Conservation (phyloP, 2,329 filamentous ascomycete species). For the Aphanocladium album region DNA sequence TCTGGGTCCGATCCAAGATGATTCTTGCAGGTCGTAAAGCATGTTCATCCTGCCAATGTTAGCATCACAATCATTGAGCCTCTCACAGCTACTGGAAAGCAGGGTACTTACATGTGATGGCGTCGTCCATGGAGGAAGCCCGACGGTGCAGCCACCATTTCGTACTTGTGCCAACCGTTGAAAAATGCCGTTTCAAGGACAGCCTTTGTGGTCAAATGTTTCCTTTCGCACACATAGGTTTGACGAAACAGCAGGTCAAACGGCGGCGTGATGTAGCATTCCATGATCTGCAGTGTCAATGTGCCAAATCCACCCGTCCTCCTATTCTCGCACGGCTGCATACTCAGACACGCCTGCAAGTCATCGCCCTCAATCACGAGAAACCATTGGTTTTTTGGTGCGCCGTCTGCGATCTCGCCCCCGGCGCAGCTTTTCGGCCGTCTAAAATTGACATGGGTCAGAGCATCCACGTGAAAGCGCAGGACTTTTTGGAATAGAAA, state of each 20-base stretch:
- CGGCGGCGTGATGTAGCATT: background rate
- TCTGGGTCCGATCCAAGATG: background rate
- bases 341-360: slow-evolving; percentile 1
- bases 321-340: background rate
- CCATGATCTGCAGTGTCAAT: slow-evolving; percentile 1
- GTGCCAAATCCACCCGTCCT: background rate
- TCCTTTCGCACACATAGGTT: background rate
- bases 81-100: too few species aligned
- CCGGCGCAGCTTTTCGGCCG: background rate
- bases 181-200: background rate
- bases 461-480: background rate
- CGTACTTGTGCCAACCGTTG: slow-evolving; percentile 2
- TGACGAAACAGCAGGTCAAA: background rate
- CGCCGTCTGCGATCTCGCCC: too few species aligned
- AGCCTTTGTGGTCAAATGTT: background rate
- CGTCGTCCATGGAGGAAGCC: background rate
- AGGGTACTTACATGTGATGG: background rate
- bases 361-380: background rate
- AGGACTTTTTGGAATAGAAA: background rate
- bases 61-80: too few species aligned
- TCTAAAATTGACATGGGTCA: background rate
- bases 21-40: background rate
- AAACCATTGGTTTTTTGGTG: slow-evolving; percentile 4
- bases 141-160: background rate
- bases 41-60: background rate